Conservation (phyloP, 257 asterid species). For the Primulina huaijiensis region DNA sequence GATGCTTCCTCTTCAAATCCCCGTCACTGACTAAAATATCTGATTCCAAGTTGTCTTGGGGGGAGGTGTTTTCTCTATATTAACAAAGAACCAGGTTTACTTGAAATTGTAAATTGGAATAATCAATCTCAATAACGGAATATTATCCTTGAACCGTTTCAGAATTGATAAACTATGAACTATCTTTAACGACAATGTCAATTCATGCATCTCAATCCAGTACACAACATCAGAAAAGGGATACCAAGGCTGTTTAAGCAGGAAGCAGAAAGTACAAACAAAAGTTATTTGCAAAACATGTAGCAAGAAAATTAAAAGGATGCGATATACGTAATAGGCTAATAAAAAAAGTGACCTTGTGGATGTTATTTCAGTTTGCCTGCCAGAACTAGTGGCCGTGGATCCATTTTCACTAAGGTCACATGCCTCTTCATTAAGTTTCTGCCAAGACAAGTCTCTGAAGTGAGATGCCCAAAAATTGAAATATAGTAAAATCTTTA, state of each 20-base stretch:
- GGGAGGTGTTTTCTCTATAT: constrained; percentile 53
- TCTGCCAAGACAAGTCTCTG: constrained; percentile 45
- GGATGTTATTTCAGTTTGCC: constrained; percentile 36
- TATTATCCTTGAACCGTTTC: background rate
- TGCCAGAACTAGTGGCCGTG: constrained; percentile 50
- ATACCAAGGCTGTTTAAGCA: too few species aligned
- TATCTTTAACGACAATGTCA: background rate
- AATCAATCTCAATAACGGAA: constrained; percentile 1
- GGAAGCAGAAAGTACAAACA: too few species aligned
- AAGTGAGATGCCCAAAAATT: constrained; percentile 29
- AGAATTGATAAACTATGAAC: constrained; percentile 1
- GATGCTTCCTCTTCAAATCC: constrained; percentile 58
- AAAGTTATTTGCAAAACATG: background rate
- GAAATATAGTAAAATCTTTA: constrained; percentile 8
- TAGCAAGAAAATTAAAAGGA: background rate
- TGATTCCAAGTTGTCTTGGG: constrained; percentile 27
- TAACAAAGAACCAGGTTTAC: constrained; percentile 10
- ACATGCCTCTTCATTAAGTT: constrained; percentile 58
- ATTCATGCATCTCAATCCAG: background rate
- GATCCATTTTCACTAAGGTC: constrained; percentile 44
- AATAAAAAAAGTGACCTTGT: constrained; percentile 42
- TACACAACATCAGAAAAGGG: too few species aligned
- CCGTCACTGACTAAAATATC: constrained; percentile 36
- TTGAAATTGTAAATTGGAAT: background rate
- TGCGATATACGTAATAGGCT: background rate